These are phyloP conservation scores for Acer yangbiense DNA, from an alignment of 345 rosid genomes.

Conservation along the genomic window DNA sequence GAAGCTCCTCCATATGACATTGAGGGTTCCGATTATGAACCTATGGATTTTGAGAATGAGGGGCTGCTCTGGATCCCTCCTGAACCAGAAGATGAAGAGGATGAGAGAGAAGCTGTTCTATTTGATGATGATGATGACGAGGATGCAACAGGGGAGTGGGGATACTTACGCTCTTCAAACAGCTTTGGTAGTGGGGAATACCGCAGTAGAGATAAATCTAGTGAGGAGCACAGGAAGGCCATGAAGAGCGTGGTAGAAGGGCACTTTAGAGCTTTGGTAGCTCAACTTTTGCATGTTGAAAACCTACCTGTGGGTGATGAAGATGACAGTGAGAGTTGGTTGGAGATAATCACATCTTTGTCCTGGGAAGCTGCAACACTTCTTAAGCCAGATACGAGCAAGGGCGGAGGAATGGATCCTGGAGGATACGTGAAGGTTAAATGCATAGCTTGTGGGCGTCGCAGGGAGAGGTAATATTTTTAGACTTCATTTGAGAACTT, in stretches of 20 bases:
- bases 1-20: constrained; percentile 48
- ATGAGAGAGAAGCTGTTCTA: constrained; percentile 77
- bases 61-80: constrained; percentile 89
- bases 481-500: constrained; percentile 7
- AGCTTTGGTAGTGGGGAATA: constrained; percentile 71
- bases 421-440: constrained; percentile 97
- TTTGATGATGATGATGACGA: constrained; percentile 71
- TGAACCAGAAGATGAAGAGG: constrained; percentile 94
- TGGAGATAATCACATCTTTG: constrained; percentile 83
- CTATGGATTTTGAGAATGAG: constrained; percentile 87
- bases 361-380: constrained; percentile 97
- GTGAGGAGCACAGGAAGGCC: constrained; percentile 60
- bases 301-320: constrained; percentile 67
- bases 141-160: constrained; percentile 78
- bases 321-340: constrained; percentile 74
- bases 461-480: constrained; percentile 72
- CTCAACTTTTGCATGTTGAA: constrained; percentile 80
- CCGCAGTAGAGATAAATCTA: constrained; percentile 54
- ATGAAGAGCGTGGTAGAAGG: constrained; percentile 89
- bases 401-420: constrained; percentile 98
- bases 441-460: constrained; percentile 84
- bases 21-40: constrained; percentile 58
- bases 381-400: constrained; percentile 91
- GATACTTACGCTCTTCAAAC: constrained; percentile 61
- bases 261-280: constrained; percentile 83